A percentile compares a stretch with the other conserved stretches of the same genome.
phyloP scores from a whole-genome alignment of 2,329 filamentous ascomycete genomes.

The Exophiala viscosa region DNA sequence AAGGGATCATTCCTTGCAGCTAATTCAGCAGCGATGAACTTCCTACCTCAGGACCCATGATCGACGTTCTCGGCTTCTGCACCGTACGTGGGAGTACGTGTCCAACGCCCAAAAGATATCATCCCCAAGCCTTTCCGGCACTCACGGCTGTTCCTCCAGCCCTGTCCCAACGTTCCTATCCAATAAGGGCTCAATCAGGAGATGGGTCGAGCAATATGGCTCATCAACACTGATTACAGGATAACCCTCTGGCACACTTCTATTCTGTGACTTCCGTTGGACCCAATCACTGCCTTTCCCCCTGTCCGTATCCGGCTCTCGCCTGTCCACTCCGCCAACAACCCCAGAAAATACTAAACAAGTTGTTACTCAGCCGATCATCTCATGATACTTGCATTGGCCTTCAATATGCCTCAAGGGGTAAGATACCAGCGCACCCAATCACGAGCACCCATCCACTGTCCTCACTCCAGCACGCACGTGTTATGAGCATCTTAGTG shows the following conservation, averaged over 20 bases:
- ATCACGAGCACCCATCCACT: not conserved
- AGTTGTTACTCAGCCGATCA: constrained; percentile 3
- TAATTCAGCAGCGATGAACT: too few relatives aligned
- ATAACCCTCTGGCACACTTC: too few relatives aligned
- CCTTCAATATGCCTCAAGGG: not conserved
- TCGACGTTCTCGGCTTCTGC: too few relatives aligned
- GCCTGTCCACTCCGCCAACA: not conserved
- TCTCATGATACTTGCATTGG: constrained; percentile 5
- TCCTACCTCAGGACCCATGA: too few relatives aligned
- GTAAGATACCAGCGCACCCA: not conserved
- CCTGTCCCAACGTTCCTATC: not conserved
- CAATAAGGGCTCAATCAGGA: not conserved
- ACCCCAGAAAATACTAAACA: not conserved
- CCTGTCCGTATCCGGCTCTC: not conserved
- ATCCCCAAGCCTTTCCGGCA: not conserved
- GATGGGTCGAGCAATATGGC: not conserved
- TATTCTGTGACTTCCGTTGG: not conserved
- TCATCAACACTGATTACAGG: not conserved
- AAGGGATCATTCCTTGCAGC: too few relatives aligned
- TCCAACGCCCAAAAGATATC: not conserved
- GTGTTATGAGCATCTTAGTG: too few relatives aligned
- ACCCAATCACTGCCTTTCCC: not conserved
- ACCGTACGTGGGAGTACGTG: too few relatives aligned
- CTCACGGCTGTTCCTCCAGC: not conserved
- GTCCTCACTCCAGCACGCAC: not conserved